Evolutionary conservation across 441 rosid species (phyloP).

Genomic region (Eugenia klotzschiana): DNA sequence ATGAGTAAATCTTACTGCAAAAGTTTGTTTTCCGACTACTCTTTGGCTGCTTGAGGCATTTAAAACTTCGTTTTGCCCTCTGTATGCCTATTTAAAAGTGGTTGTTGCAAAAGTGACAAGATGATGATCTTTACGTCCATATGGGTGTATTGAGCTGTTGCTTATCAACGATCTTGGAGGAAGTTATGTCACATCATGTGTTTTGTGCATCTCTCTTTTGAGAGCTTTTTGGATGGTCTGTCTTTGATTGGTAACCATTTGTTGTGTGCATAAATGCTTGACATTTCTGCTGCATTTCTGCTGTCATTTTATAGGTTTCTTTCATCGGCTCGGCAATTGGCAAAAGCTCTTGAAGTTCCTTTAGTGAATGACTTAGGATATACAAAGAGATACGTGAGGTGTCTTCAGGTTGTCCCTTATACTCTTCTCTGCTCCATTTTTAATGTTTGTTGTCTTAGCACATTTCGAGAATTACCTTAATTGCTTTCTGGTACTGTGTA

Average conservation of each 20-base stretch:
- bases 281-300: neutral
- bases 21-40: neutral
- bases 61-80: neutral
- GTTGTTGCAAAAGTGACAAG: neutral
- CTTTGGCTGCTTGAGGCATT: neutral
- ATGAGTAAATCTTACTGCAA: neutral
- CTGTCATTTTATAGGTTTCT: slow-evolving; percentile 15
- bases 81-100: neutral
- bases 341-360: slow-evolving; percentile 35
- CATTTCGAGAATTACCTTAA: neutral
- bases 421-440: neutral
- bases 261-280: neutral
- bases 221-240: neutral
- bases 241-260: neutral
- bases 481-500: neutral
- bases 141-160: neutral
- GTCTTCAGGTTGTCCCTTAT: slow-evolving; percentile 20
- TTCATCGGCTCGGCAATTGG: slow-evolving; percentile 27
- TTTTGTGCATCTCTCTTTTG: neutral
- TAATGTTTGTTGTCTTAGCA: neutral
- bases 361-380: slow-evolving; percentile 33
- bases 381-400: slow-evolving; percentile 26
- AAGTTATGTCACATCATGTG: neutral
- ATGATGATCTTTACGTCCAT: neutral
- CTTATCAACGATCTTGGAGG: neutral